Conservation (phyloP, 768 basidiomycete species). For the Tulasnella calospora region DNA sequence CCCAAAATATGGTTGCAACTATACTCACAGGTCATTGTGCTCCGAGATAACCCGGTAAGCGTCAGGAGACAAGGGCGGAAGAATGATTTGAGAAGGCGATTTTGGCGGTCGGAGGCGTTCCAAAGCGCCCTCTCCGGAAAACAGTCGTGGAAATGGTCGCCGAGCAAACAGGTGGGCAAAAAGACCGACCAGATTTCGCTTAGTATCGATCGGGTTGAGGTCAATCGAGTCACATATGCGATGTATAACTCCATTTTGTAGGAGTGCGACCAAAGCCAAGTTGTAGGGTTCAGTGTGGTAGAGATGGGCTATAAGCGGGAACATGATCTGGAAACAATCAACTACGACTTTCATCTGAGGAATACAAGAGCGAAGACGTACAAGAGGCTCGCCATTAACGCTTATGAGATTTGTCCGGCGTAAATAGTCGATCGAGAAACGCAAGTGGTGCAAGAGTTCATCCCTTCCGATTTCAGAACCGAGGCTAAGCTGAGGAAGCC, state of each 20-base stretch:
- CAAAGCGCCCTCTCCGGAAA: constrained; percentile 40
- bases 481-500: constrained; percentile 56
- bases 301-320: constrained; percentile 27
- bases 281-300: constrained; percentile 65
- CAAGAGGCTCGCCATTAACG: constrained; percentile 51
- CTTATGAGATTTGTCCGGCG: constrained; percentile 55
- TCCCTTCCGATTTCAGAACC: constrained; percentile 50
- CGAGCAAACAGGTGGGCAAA: constrained; percentile 65
- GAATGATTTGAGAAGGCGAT: constrained; percentile 54
- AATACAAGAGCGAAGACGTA: constrained; percentile 48
- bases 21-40: constrained; percentile 44
- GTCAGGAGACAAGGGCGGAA: constrained; percentile 46
- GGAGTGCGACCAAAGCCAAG: constrained; percentile 55
- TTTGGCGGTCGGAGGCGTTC: constrained; percentile 38
- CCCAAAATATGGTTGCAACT: neutral
- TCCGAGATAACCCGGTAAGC: constrained; percentile 42
- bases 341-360: constrained; percentile 30
- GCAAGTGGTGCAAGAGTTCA: constrained; percentile 59
- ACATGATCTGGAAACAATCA: neutral
- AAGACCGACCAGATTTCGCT: constrained; percentile 50
- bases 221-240: constrained; percentile 45
- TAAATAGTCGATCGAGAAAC: constrained; percentile 69
- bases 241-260: constrained; percentile 57
- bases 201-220: constrained; percentile 40
- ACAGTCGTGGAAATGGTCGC: constrained; percentile 47